phyloP scores from a whole-genome alignment of 768 basidiomycete genomes.

The Mrakia frigida region DNA sequence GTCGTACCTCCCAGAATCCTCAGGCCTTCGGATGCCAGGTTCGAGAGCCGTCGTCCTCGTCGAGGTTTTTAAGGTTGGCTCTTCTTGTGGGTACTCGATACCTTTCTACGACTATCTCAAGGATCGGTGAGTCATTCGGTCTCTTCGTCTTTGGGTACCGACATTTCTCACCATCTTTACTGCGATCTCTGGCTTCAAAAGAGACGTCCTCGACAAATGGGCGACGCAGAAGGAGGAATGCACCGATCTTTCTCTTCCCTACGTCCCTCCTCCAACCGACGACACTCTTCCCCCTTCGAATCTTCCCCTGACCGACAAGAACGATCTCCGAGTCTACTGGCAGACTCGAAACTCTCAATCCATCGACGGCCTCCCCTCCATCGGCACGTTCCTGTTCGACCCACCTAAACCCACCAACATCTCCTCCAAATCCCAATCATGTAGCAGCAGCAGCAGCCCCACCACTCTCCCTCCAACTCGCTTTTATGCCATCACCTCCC shows the following conservation, averaged over 20 bases:
- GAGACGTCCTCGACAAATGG: conserved; percentile 19
- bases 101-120: conserved; percentile 16
- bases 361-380: conserved; percentile 18
- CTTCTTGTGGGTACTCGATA: conserved; percentile 22
- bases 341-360: not conserved
- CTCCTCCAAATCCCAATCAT: not conserved
- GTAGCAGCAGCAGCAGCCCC: not conserved
- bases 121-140: conserved; percentile 8
- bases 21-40: not conserved
- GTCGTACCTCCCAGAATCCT: not conserved
- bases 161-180: no score
- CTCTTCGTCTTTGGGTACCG: no score
- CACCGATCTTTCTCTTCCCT: conserved; percentile 15
- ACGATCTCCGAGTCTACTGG: conserved; percentile 24
- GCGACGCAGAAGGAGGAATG: not conserved
- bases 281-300: not conserved
- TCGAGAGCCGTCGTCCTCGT: conserved; percentile 10
- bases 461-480: not conserved
- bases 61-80: conserved; percentile 24
- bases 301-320: not conserved
- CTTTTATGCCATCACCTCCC: not conserved
- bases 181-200: not conserved
- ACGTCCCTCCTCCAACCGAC: not conserved
- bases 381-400: conserved; percentile 11
- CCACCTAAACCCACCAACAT: not conserved